Conservation (phyloP, 2,329 filamentous ascomycete genomes). For the Calonectria hawksworthii region DNA sequence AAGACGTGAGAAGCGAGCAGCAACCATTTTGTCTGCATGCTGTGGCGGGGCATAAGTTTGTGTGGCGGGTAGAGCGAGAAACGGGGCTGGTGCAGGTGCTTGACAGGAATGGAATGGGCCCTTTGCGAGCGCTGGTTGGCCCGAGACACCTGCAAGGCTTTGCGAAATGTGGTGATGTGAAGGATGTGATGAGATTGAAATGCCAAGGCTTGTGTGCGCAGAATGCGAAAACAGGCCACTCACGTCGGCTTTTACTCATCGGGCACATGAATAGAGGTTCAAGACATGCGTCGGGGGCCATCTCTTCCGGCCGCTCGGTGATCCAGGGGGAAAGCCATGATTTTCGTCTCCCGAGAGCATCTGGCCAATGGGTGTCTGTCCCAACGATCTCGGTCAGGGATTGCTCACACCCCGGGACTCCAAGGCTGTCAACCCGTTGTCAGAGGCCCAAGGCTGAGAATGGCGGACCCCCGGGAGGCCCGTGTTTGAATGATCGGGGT, state of each 20-base stretch:
- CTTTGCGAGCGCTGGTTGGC: not conserved
- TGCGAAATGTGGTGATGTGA: not conserved
- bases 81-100: constrained; percentile 7
- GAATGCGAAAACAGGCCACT: constrained; percentile 11
- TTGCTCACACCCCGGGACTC: constrained; percentile 31
- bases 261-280: constrained; percentile 6
- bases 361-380: constrained; percentile 37
- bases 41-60: constrained; percentile 22
- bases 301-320: constrained; percentile 13
- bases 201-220: not conserved
- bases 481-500: constrained; percentile 30
- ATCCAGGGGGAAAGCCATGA: not conserved
- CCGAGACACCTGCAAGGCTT: constrained; percentile 5
- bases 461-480: constrained; percentile 38
- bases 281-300: constrained; percentile 3
- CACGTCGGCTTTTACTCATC: constrained; percentile 15
- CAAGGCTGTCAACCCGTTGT: constrained; percentile 16
- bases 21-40: not conserved
- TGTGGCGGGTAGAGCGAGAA: constrained; percentile 17
- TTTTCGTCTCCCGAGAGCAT: constrained; percentile 6
- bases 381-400: constrained; percentile 44
- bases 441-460: constrained; percentile 33
- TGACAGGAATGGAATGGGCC: not conserved
- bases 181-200: constrained; percentile 8
- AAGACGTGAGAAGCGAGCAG: constrained; percentile 7